Evolutionary conservation across 1,284 basidiomycete genomes (phyloP).

Genomic region (Ustilago vetiveriae): DNA sequence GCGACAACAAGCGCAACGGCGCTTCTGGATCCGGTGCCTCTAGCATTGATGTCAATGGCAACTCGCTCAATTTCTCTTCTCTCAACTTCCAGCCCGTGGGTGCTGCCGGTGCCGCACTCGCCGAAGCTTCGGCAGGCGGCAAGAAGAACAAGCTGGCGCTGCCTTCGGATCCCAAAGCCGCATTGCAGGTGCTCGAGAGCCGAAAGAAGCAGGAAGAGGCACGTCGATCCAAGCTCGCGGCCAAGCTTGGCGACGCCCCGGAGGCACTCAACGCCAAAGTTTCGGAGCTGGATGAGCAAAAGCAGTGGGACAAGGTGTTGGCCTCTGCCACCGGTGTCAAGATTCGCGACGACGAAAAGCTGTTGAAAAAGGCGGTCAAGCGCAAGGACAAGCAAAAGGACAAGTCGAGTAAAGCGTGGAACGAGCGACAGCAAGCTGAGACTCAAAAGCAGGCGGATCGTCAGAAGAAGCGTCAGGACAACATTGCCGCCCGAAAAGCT

Average conservation of each 20-base stretch:
- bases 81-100: slow-evolving; percentile 48
- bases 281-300: slow-evolving; percentile 40
- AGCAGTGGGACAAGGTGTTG: slow-evolving; percentile 61
- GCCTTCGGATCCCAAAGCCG: slow-evolving; percentile 63
- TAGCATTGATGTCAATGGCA: slow-evolving; percentile 32
- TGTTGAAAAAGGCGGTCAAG: slow-evolving; percentile 63
- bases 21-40: slow-evolving; percentile 13
- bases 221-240: slow-evolving; percentile 38
- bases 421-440: slow-evolving; percentile 52
- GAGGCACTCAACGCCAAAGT: slow-evolving; percentile 47
- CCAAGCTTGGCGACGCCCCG: slow-evolving; percentile 42
- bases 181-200: slow-evolving; percentile 60
- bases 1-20: slow-evolving; percentile 34
- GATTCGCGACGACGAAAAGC: slow-evolving; percentile 63
- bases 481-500: slow-evolving; percentile 55
- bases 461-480: slow-evolving; percentile 63
- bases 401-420: slow-evolving; percentile 62
- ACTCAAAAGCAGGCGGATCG: slow-evolving; percentile 54
- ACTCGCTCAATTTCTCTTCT: slow-evolving; percentile 48
- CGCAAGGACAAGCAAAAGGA: slow-evolving; percentile 61
- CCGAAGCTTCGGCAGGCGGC: slow-evolving; percentile 14
- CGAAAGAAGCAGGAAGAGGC: slow-evolving; percentile 56
- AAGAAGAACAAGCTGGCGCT: slow-evolving; percentile 59
- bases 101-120: slow-evolving; percentile 26
- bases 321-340: slow-evolving; percentile 62